Evolutionary conservation across 768 basidiomycete species (phyloP), one percentile per base, ranked within the genome.

Genomic region (Phlegmacium glaucopus): DNA sequence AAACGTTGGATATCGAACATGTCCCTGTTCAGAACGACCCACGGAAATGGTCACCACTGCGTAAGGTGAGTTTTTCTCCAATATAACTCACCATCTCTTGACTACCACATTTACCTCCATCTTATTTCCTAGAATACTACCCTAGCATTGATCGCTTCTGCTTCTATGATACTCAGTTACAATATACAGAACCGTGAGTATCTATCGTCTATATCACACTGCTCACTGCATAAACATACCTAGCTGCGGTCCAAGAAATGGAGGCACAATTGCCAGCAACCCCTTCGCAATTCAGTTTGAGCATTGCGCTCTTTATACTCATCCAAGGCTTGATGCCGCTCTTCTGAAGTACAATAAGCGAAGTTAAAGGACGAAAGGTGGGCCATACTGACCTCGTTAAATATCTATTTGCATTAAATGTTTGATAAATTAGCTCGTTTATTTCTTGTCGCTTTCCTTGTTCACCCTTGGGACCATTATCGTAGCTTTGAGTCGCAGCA

Each of bases 351-450:
- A 76, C 80, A 0, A 66, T 85, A 18, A 84, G 83, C 46, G 90
- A 92, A 63, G 77, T 91, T 27, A 82, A 80, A 57, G 90, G 89
- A 7, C 71, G 89, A 44, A 90, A 82, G 72, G 82, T 82, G 51
- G 15, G 72, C 50, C 6, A 18, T 13, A 4, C 37, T 26, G 37
- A 40, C 4, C 6, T 17, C 15, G 28, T 27, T 28, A 16, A 45
- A 34, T 17, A 5, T 36, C 26, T 10, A 51, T 12, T 49, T 39
- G 35, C 30, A 30, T n/a, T 34, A n/a, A 34, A 11, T 10, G n/a
- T 34, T 34, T 10, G 32, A 6, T 34, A 5, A 22, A 22, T 22
- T 5, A 61, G 82, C 47, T 74, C n/a, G 77, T 85, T 2, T 85
- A 84, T 56, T 53, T 83, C 1, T 43, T 71, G 10, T 78, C 82